phyloP scores from a whole-genome alignment of 768 basidiomycete genomes.

The Agaricus subrufescens region DNA sequence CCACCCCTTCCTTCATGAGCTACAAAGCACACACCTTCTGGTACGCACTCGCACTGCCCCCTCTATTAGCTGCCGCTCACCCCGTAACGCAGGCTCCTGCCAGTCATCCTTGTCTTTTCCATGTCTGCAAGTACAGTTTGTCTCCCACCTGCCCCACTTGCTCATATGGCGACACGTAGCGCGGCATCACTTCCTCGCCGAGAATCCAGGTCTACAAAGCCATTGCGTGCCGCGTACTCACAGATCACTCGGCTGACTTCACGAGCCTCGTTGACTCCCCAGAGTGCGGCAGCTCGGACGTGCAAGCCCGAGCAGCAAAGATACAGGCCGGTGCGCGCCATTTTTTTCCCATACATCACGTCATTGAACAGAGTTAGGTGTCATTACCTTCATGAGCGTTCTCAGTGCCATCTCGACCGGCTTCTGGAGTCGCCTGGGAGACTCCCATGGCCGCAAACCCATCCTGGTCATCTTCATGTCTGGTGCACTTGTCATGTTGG shows the following conservation, averaged over 20 bases:
- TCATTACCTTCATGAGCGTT: slow-evolving; percentile 73
- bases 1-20: background rate
- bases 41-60: slow-evolving; percentile 20
- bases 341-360: background rate
- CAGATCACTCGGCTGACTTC: slow-evolving; percentile 18
- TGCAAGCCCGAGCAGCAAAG: slow-evolving; percentile 64
- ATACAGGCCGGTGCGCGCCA: slow-evolving; percentile 56
- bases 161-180: slow-evolving; percentile 33
- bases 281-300: slow-evolving; percentile 40
- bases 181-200: slow-evolving; percentile 75
- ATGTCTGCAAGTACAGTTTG: slow-evolving; percentile 48
- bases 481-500: slow-evolving; percentile 73
- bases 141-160: background rate
- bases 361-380: slow-evolving; percentile 28
- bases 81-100: slow-evolving; percentile 54
- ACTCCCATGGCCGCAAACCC: slow-evolving; percentile 69
- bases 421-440: slow-evolving; percentile 82
- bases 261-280: slow-evolving; percentile 13
- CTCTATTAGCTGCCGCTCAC: slow-evolving; percentile 2
- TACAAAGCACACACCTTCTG: slow-evolving; percentile 42
- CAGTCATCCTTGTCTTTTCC: slow-evolving; percentile 60
- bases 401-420: slow-evolving; percentile 81
- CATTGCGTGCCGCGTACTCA: slow-evolving; percentile 61
- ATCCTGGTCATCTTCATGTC: slow-evolving; percentile 63
- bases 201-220: slow-evolving; percentile 78